Conservation (phyloP, 2,329 filamentous ascomycete genomes). For the Sporothrix phasma region DNA sequence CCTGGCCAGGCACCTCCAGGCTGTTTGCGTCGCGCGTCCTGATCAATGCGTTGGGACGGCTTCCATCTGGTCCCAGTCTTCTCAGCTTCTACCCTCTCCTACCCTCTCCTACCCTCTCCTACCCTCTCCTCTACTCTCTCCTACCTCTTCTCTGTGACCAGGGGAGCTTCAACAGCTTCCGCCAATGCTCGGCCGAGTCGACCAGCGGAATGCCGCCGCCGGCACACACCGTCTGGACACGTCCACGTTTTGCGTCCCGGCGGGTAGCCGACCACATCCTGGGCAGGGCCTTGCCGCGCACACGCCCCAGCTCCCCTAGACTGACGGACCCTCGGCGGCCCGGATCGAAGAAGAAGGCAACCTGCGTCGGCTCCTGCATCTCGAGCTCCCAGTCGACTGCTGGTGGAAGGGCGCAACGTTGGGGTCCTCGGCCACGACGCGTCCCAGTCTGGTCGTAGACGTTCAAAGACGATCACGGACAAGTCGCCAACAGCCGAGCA, state of each 20-base stretch:
- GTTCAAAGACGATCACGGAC: conserved; percentile 48
- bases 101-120: not conserved
- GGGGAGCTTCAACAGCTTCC: not conserved
- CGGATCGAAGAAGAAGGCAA: conserved; percentile 48
- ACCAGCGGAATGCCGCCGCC: conserved; percentile 37
- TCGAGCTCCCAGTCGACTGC: conserved; percentile 55
- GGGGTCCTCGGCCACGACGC: conserved; percentile 40
- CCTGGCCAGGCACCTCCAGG: not conserved
- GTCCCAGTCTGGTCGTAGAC: conserved; percentile 48
- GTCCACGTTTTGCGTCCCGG: conserved; percentile 44
- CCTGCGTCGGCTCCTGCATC: conserved; percentile 42
- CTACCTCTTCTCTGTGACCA: not conserved
- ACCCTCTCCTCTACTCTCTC: not conserved
- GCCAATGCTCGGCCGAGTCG: conserved; percentile 33
- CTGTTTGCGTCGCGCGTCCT: not conserved
- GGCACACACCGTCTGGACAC: conserved; percentile 48
- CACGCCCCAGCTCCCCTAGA: conserved; percentile 49
- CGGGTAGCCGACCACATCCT: conserved; percentile 44
- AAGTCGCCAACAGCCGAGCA: conserved; percentile 31
- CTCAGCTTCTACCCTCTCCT: not conserved
- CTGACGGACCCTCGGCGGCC: conserved; percentile 45
- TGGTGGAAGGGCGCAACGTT: conserved; percentile 36
- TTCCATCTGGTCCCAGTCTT: not conserved
- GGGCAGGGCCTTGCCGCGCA: conserved; percentile 25
- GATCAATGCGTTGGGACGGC: too few species aligned